Evolutionary conservation across 2,329 filamentous ascomycete genomes (phyloP).

Genomic region (Tolypocladium inflatum): DNA sequence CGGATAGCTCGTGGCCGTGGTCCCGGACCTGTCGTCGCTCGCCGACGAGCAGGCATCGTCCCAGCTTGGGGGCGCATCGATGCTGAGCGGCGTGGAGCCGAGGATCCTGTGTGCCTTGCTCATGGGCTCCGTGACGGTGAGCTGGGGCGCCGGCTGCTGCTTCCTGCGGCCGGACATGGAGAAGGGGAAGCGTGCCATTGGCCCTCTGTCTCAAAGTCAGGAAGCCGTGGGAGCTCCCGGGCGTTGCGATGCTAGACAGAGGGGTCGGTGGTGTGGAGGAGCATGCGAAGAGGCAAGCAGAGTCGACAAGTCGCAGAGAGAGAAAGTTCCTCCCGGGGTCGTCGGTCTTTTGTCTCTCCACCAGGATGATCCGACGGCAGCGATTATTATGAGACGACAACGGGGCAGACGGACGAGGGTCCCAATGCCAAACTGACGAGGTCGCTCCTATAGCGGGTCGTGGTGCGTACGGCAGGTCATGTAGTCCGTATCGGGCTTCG

Average conservation of each 20-base stretch:
- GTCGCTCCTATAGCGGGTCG: conserved; percentile 3
- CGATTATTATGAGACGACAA: background rate
- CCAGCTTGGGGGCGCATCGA: conserved; percentile 30
- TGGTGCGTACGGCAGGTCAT: background rate
- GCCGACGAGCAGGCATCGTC: conserved; percentile 31
- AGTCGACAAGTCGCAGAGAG: background rate
- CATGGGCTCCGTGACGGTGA: conserved; percentile 25
- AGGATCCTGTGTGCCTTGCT: conserved; percentile 44
- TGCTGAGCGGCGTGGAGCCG: conserved; percentile 34
- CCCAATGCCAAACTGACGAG: background rate
- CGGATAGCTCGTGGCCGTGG: conserved; percentile 21
- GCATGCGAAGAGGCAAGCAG: background rate
- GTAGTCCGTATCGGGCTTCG: background rate
- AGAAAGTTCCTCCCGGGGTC: background rate
- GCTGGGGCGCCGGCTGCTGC: conserved; percentile 15
- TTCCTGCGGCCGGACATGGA: conserved; percentile 38
- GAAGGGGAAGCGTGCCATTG: conserved; percentile 39
- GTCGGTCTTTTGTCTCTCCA: conserved; percentile 1
- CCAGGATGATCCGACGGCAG: background rate
- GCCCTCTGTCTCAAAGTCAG: conserved; percentile 1
- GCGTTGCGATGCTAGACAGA: conserved; percentile 2
- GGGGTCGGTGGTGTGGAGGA: background rate
- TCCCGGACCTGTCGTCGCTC: conserved; percentile 34
- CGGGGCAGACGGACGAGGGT: background rate
- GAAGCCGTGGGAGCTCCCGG: conserved; percentile 3